Conservation (phyloP, 371 early-diverging fungal species). For the Fennellomyces sp. region DNA sequence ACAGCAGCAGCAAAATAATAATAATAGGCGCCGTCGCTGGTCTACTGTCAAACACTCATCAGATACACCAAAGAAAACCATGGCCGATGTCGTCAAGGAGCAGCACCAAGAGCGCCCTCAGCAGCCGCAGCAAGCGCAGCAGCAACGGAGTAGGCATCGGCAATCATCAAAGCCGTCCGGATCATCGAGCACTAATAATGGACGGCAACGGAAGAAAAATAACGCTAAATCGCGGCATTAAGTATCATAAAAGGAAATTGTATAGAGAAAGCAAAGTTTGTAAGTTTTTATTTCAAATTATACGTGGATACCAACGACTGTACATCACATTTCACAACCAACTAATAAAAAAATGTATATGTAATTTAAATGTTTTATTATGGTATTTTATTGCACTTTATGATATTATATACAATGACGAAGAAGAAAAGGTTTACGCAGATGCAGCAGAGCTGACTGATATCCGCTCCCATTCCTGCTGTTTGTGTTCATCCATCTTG, state of each 20-base stretch:
- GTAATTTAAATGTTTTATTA: neutral
- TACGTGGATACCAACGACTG: neutral
- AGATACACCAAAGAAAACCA: conserved; percentile 9
- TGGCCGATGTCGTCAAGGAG: conserved; percentile 15
- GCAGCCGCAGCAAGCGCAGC: neutral
- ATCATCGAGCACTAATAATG: neutral
- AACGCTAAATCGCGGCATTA: neutral
- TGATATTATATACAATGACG: neutral
- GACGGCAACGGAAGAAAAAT: neutral
- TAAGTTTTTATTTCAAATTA: neutral
- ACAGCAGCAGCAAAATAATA: conserved; percentile 1
- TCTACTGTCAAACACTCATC: conserved; percentile 20
- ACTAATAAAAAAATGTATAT: neutral
- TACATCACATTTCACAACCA: neutral
- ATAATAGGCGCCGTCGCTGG: conserved; percentile 25
- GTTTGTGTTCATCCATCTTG: conserved; percentile 42
- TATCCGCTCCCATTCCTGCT: conserved; percentile 44
- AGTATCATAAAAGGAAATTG: neutral
- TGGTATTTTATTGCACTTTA: neutral
- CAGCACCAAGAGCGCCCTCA: neutral
- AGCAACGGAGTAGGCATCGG: neutral
- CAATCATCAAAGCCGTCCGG: neutral
- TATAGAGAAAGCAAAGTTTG: neutral
- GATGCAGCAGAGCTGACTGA: neutral
- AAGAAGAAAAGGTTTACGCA: neutral